Conservation (phyloP, 345 rosid species). For the Gossypium longicalyx region DNA sequence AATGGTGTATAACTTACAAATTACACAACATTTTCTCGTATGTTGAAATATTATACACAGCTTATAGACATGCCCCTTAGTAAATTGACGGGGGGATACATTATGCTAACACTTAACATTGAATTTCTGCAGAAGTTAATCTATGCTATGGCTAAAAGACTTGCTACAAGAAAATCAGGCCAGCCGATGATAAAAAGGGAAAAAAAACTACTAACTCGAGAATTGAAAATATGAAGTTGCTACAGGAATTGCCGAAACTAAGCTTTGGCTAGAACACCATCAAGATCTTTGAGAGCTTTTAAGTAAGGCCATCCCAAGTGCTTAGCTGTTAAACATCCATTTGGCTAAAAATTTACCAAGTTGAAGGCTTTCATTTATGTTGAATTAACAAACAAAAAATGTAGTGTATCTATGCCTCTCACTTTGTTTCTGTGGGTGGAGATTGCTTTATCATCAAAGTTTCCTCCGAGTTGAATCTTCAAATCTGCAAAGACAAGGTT, state of each 20-base stretch:
- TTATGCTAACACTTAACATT: neutral
- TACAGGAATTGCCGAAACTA: neutral
- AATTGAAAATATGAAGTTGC: neutral
- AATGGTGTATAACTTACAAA: neutral
- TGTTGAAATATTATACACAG: conserved; percentile 16
- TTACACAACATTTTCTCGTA: neutral
- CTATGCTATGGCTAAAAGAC: neutral
- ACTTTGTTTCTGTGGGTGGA: neutral
- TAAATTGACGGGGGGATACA: conserved; percentile 5
- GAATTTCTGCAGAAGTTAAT: neutral
- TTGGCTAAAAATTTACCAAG: neutral
- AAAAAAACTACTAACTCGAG: neutral
- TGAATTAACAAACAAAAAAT: conserved; percentile 1
- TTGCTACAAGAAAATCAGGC: neutral
- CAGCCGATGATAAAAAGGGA: neutral
- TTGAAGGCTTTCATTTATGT: neutral
- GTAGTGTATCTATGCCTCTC: neutral
- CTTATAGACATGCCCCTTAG: conserved; percentile 16
- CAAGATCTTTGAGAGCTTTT: conserved; percentile 9
- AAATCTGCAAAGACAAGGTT: neutral
- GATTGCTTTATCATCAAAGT: neutral
- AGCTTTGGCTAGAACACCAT: neutral
- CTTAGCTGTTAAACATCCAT: neutral
- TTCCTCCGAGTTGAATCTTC: neutral
- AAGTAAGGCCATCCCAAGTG: neutral